A percentile compares a stretch with the other conserved stretches of the same genome.
Conservation (phyloP, 257 asterid genomes). For the Solanum ahanhuiri region DNA sequence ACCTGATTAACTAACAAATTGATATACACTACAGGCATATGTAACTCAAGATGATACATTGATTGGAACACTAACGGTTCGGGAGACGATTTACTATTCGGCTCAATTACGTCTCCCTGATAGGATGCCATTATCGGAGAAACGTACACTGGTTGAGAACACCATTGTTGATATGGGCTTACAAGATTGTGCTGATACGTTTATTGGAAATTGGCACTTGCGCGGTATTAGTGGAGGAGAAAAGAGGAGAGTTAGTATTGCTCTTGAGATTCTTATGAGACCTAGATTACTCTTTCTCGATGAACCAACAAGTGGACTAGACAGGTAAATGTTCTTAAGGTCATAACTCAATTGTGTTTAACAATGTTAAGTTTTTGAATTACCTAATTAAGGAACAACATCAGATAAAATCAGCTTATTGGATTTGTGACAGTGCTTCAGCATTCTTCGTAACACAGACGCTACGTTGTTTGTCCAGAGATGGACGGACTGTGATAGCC, state of each 20-base stretch:
- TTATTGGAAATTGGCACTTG: not conserved
- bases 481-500: conserved; percentile 89
- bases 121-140: not conserved
- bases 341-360: not conserved
- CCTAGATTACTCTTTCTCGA: conserved; percentile 73
- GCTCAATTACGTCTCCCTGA: not conserved
- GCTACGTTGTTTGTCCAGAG: conserved; percentile 65
- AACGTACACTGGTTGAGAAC: not conserved
- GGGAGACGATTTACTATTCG: not conserved
- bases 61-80: not conserved
- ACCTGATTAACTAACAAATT: not conserved
- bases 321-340: too few species aligned
- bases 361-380: not conserved
- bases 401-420: not conserved
- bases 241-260: conserved; percentile 85
- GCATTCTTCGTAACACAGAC: conserved; percentile 96
- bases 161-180: not conserved
- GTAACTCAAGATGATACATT: not conserved
- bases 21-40: not conserved
- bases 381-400: not conserved
- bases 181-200: not conserved
- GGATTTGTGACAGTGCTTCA: conserved; percentile 53
- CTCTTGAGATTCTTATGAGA: conserved; percentile 73
- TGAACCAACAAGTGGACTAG: conserved; percentile 28
- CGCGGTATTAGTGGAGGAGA: conserved; percentile 83